Percentiles rank a stretch among this genome's conserved stretches.
These are phyloP conservation scores for Lepiota venenata DNA, from an alignment of 768 basidiomycete genomes.

Conservation along the genomic window DNA sequence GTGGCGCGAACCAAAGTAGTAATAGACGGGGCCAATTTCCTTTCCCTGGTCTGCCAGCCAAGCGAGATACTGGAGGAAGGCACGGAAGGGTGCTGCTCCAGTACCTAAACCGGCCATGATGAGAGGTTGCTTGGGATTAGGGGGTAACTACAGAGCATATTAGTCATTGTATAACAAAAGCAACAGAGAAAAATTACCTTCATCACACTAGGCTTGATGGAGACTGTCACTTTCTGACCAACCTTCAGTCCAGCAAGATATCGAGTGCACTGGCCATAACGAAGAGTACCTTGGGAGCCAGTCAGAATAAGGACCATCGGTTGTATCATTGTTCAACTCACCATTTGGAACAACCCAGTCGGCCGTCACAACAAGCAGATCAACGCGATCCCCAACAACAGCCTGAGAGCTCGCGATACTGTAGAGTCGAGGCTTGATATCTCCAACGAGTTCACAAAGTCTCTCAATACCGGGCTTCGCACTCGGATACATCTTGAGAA, in stretches of 20 bases:
- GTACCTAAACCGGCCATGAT: conserved; percentile 99
- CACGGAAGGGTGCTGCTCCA: conserved; percentile 98
- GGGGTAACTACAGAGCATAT: conserved; percentile 61
- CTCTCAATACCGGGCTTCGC: conserved; percentile 82
- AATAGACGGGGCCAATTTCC: conserved; percentile 88
- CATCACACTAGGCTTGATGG: conserved; percentile 99
- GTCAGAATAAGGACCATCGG: conserved; percentile 1
- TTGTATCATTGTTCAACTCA: conserved; percentile 30
- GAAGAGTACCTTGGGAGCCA: conserved; percentile 54
- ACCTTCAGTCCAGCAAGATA: conserved; percentile 82
- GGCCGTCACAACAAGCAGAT: conserved; percentile 93
- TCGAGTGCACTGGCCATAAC: conserved; percentile 94
- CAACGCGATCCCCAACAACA: conserved; percentile 92
- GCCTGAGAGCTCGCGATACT: conserved; percentile 96
- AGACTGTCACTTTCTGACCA: conserved; percentile 94
- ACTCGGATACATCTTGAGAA: conserved; percentile 71
- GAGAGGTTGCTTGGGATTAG: conserved; percentile 79
- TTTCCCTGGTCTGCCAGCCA: conserved; percentile 72
- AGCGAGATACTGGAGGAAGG: conserved; percentile 95
- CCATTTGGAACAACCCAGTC: conserved; percentile 89
- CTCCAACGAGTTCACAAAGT: conserved; percentile 85
- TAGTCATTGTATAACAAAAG: conserved; percentile 6
- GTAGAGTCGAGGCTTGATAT: conserved; percentile 97
- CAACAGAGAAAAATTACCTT: conserved; percentile 52
- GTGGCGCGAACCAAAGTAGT: conserved; percentile 98